Conservation (phyloP, 139 green algal species). For the Chlorella sorokiniana region DNA sequence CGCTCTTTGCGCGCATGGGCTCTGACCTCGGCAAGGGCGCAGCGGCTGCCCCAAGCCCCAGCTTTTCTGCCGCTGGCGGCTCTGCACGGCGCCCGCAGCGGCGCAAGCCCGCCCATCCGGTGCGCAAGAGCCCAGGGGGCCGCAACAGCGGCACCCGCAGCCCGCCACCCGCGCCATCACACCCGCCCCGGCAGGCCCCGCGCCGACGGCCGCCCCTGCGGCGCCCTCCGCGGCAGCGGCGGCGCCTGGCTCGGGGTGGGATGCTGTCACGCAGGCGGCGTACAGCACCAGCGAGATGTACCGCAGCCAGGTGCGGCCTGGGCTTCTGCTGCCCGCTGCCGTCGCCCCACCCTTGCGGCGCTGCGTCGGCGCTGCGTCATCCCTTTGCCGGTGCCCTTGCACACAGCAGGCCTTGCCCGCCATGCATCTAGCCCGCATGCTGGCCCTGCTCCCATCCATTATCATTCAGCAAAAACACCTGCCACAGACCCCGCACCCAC, state of each 20-base stretch:
- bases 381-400: background rate
- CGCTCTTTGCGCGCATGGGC: background rate
- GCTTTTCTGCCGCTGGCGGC: background rate
- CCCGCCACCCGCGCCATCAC: background rate
- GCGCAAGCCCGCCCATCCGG: background rate
- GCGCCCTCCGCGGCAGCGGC: background rate
- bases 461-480: background rate
- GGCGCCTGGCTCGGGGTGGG: background rate
- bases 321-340: background rate
- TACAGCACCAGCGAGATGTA: slow-evolving; percentile 30
- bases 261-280: slow-evolving; percentile 1
- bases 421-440: too few species aligned
- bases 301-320: slow-evolving; percentile 13
- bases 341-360: too few species aligned
- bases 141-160: background rate
- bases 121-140: background rate
- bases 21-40: slow-evolving; percentile 4
- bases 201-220: background rate
- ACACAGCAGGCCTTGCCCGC: too few species aligned
- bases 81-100: background rate
- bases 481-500: background rate
- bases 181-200: background rate
- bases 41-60: background rate
- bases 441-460: too few species aligned
- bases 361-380: too few species aligned